Evolutionary conservation across 768 basidiomycete species (phyloP).

Genomic region (Lactarius hatsudake): DNA sequence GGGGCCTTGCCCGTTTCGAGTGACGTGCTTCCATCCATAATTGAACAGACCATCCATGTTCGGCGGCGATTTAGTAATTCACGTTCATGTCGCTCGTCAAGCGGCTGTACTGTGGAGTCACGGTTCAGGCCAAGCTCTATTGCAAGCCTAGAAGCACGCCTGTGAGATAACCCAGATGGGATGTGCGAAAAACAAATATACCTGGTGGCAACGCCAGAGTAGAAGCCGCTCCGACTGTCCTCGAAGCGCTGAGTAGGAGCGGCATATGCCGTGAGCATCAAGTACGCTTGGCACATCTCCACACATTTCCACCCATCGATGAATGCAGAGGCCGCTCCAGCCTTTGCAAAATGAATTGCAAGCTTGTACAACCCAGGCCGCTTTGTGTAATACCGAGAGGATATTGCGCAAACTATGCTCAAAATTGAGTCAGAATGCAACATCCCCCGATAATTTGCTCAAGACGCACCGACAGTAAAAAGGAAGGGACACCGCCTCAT

Average conservation of each 20-base stretch:
- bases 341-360: slow-evolving; percentile 61
- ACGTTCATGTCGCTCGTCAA: slow-evolving; percentile 54
- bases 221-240: slow-evolving; percentile 71
- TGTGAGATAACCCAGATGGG: neutral
- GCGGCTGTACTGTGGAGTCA: slow-evolving; percentile 40
- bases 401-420: slow-evolving; percentile 61
- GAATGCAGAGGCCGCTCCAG: slow-evolving; percentile 56
- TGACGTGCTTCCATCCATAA: slow-evolving; percentile 72
- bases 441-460: neutral
- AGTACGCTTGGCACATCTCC: slow-evolving; percentile 78
- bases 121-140: slow-evolving; percentile 68
- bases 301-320: slow-evolving; percentile 62
- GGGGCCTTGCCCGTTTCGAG: slow-evolving; percentile 74
- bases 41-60: slow-evolving; percentile 74
- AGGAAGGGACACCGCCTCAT: slow-evolving; percentile 57
- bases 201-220: slow-evolving; percentile 70
- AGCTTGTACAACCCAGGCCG: slow-evolving; percentile 54
- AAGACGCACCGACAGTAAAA: slow-evolving; percentile 55
- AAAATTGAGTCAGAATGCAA: neutral
- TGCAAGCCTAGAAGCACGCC: slow-evolving; percentile 50
- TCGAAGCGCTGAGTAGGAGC: slow-evolving; percentile 61
- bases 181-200: slow-evolving; percentile 29
- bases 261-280: slow-evolving; percentile 63
- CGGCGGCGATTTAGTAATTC: slow-evolving; percentile 69
- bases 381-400: slow-evolving; percentile 60